These are phyloP conservation scores for Dactylis glomerata DNA, from an alignment of 176 grass and related monocot genomes.

Conservation along the genomic window DNA sequence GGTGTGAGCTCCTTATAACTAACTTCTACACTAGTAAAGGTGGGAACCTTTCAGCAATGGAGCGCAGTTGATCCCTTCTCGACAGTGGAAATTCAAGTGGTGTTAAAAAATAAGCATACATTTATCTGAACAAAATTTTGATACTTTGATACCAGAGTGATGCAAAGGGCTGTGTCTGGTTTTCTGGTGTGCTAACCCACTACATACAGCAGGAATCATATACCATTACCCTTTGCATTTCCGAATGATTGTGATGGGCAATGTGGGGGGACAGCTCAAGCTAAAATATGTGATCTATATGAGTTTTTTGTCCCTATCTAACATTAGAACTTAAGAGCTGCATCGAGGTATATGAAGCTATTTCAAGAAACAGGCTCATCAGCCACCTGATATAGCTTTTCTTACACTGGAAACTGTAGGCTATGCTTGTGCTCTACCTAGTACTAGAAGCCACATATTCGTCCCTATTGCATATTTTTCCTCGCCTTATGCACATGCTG, in stretches of 20 bases:
- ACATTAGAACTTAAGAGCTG: slow-evolving; percentile 22
- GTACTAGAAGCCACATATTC: slow-evolving; percentile 36
- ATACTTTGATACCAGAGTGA: slow-evolving; percentile 27
- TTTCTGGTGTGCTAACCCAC: slow-evolving; percentile 18
- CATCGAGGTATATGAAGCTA: slow-evolving; percentile 31
- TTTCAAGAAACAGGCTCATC: slow-evolving; percentile 21
- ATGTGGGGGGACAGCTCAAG: slow-evolving; percentile 34
- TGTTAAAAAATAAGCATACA: slow-evolving; percentile 32
- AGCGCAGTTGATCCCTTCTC: slow-evolving; percentile 11
- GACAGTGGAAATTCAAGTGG: slow-evolving; percentile 39
- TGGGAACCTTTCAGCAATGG: slow-evolving; percentile 31
- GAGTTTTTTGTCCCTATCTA: slow-evolving; percentile 35
- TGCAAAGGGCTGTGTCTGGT: slow-evolving; percentile 27
- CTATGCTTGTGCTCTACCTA: slow-evolving; percentile 26
- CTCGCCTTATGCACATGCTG: slow-evolving; percentile 33
- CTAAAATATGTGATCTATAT: slow-evolving; percentile 42
- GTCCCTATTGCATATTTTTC: slow-evolving; percentile 29
- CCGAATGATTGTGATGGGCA: slow-evolving; percentile 38
- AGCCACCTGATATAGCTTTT: slow-evolving; percentile 30
- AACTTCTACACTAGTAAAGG: slow-evolving; percentile 44
- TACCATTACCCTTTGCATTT: slow-evolving; percentile 53
- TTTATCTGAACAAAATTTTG: slow-evolving; percentile 1
- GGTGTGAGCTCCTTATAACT: slow-evolving; percentile 12
- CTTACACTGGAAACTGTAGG: slow-evolving; percentile 13
- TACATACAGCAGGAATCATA: slow-evolving; percentile 52